phyloP scores from a whole-genome alignment of 495 filamentous ascomycete species.

The Xylaria intraflava region DNA sequence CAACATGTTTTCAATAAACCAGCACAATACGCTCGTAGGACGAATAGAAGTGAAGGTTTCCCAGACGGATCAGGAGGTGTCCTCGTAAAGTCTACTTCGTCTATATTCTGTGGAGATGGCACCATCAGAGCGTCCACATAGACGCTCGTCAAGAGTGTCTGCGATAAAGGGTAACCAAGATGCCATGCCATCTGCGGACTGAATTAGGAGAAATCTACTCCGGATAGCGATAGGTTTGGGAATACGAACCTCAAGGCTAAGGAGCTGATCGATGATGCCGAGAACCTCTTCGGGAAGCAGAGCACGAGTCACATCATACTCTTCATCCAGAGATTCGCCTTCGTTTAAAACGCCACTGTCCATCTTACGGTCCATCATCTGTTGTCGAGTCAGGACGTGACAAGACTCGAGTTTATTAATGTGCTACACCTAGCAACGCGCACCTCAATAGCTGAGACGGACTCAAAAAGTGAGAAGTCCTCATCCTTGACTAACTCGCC shows the following conservation, averaged over 20 bases:
- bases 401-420: background rate
- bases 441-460: constrained; percentile 91
- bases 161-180: constrained; percentile 85
- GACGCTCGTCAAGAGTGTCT: constrained; percentile 89
- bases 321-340: constrained; percentile 73
- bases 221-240: background rate
- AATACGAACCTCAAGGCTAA: constrained; percentile 71
- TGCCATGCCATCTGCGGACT: constrained; percentile 84
- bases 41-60: constrained; percentile 50
- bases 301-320: constrained; percentile 69
- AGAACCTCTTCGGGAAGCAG: constrained; percentile 73
- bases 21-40: constrained; percentile 81
- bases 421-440: background rate
- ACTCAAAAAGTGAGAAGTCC: constrained; percentile 85
- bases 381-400: background rate
- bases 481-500: constrained; percentile 93
- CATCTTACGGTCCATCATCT: constrained; percentile 99
- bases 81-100: constrained; percentile 62
- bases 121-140: constrained; percentile 82
- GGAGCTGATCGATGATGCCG: constrained; percentile 88
- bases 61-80: constrained; percentile 18
- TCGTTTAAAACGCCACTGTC: constrained; percentile 78
- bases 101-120: constrained; percentile 56
- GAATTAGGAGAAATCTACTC: background rate
- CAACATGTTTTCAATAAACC: constrained; percentile 77